These are phyloP conservation scores for Botrytis aclada DNA, from an alignment of 2,329 filamentous ascomycete genomes.

Conservation along the genomic window DNA sequence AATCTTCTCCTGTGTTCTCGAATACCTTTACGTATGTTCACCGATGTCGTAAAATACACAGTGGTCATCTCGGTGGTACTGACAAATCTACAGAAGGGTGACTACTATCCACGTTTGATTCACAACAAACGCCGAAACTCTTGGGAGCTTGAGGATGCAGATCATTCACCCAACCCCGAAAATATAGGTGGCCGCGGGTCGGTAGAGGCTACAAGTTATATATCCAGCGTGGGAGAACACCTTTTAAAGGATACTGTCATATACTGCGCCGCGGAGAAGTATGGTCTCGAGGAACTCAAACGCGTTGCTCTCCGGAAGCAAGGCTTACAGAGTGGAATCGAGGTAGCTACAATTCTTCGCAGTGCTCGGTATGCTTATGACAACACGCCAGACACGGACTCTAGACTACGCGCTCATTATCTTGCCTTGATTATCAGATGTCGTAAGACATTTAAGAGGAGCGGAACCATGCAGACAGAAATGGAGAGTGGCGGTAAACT, in stretches of 20 bases:
- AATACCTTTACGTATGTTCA: conserved; percentile 72
- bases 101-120: conserved; percentile 72
- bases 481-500: conserved; percentile 91
- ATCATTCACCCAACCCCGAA: conserved; percentile 53
- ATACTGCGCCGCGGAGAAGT: conserved; percentile 89
- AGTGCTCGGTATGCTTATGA: conserved; percentile 94
- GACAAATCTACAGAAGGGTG: conserved; percentile 33
- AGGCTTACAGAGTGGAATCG: conserved; percentile 83
- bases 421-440: conserved; percentile 95
- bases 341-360: conserved; percentile 85
- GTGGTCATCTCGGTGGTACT: background rate
- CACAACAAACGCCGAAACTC: conserved; percentile 82
- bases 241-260: conserved; percentile 90
- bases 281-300: conserved; percentile 90
- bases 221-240: conserved; percentile 69
- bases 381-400: conserved; percentile 90
- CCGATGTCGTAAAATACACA: background rate
- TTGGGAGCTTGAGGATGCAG: conserved; percentile 81
- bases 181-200: conserved; percentile 57
- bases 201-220: conserved; percentile 74
- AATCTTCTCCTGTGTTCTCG: conserved; percentile 88
- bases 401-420: conserved; percentile 91
- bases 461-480: conserved; percentile 97
- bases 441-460: conserved; percentile 96
- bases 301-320: conserved; percentile 89